Conservation (phyloP, 306 rosid genomes). For the Quillaja saponaria region DNA sequence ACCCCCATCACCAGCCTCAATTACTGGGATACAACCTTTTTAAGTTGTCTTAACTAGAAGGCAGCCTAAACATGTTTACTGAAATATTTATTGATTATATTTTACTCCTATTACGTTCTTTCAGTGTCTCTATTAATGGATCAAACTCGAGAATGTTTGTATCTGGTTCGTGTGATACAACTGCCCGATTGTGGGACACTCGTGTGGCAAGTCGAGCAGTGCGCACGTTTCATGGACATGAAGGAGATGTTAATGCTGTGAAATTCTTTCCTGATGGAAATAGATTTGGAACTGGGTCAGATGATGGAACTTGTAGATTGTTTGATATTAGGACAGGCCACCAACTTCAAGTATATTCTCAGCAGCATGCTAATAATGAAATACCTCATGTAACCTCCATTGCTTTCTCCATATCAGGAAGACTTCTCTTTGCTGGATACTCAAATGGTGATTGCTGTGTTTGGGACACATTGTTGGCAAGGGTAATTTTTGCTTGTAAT, state of each 20-base stretch:
- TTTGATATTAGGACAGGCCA: constrained; percentile 95
- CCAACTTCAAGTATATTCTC: constrained; percentile 83
- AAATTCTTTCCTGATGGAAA: constrained; percentile 95
- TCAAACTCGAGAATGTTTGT: constrained; percentile 76
- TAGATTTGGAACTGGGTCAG: constrained; percentile 98
- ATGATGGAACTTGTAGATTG: constrained; percentile 90
- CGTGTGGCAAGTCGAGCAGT: constrained; percentile 99
- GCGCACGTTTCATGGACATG: constrained; percentile 81
- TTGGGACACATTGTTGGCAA: constrained; percentile 91
- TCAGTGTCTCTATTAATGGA: constrained; percentile 86
- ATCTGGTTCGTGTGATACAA: constrained; percentile 95
- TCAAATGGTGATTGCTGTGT: constrained; percentile 80
- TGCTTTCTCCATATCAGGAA: constrained; percentile 93
- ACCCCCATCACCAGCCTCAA: neutral
- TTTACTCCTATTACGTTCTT: constrained; percentile 15
- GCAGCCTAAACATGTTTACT: neutral
- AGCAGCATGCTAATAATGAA: constrained; percentile 59
- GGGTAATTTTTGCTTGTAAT: constrained; percentile 48
- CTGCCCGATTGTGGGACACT: constrained; percentile 96
- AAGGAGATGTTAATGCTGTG: constrained; percentile 82
- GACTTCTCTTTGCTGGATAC: constrained; percentile 92
- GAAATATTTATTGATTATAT: neutral
- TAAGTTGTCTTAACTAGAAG: constrained; percentile 10
- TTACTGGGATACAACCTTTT: constrained; percentile 2
- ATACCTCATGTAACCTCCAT: constrained; percentile 70